Percentiles rank a stretch among this genome's conserved stretches.
Conservation (phyloP, 75 land plant species). For the Pinus tabuliformis region DNA sequence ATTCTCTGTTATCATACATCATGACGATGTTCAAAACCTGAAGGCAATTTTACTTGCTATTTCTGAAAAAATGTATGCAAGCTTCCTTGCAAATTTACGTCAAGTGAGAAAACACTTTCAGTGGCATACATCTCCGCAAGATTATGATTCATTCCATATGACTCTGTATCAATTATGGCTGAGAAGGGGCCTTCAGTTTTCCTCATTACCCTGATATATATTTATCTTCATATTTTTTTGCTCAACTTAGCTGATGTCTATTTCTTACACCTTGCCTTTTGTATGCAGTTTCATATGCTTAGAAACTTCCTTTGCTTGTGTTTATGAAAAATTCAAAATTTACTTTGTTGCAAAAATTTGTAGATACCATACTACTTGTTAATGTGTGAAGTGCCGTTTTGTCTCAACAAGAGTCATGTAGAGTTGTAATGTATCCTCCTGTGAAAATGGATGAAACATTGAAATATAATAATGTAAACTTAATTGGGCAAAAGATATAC, state of each 20-base stretch:
- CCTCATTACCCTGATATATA: background rate
- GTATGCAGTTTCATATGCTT: no score
- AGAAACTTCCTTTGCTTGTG: no score
- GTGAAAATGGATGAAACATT: no score
- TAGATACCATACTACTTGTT: no score
- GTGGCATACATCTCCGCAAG: slow-evolving; percentile 39
- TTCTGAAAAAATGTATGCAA: slow-evolving; percentile 22
- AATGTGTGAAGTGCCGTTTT: no score
- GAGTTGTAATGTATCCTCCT: no score
- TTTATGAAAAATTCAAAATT: no score
- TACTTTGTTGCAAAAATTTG: no score
- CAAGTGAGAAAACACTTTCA: slow-evolving; percentile 36
- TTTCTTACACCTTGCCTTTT: no score
- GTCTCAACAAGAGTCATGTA: no score
- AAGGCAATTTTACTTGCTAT: slow-evolving; percentile 29
- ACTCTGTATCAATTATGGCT: slow-evolving; percentile 51
- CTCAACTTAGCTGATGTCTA: background rate
- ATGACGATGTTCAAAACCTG: slow-evolving; percentile 21
- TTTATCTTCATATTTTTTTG: background rate
- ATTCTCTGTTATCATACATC: slow-evolving; percentile 35
- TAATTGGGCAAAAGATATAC: no score
- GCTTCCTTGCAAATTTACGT: slow-evolving; percentile 22
- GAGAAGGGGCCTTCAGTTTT: slow-evolving; percentile 16
- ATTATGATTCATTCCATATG: slow-evolving; percentile 56
- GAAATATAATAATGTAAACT: no score